Evolutionary conservation across 768 basidiomycete genomes (phyloP).

Genomic region (Candolleomyces efflorescens): DNA sequence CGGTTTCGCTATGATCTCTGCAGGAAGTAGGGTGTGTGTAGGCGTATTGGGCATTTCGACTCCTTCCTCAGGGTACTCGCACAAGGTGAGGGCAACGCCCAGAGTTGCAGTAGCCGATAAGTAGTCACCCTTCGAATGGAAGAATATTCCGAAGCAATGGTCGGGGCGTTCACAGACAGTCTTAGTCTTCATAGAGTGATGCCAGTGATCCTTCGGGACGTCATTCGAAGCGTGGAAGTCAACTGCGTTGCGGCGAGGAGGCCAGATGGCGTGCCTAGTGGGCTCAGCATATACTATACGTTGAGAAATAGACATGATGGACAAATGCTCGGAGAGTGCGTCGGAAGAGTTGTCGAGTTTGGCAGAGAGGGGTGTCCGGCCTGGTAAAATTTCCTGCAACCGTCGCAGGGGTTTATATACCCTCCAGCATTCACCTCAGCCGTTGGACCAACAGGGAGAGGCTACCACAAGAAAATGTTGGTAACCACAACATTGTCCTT

Average conservation of each 20-base stretch:
- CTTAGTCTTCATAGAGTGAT: neutral
- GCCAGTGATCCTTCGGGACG: slow-evolving; percentile 3
- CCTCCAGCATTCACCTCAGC: too few relatives aligned
- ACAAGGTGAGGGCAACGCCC: slow-evolving; percentile 3
- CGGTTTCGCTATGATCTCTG: neutral
- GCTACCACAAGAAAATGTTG: too few relatives aligned
- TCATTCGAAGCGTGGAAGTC: neutral
- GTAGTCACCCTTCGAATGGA: neutral
- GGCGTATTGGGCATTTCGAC: neutral
- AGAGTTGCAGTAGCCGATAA: neutral
- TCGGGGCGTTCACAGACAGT: neutral
- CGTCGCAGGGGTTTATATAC: too few relatives aligned
- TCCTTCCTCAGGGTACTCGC: neutral
- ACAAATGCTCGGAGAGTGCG: too few relatives aligned
- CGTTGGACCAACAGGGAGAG: too few relatives aligned
- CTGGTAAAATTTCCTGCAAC: too few relatives aligned
- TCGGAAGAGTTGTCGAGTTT: too few relatives aligned
- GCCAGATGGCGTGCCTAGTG: too few relatives aligned
- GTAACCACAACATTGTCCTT: too few relatives aligned
- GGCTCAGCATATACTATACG: too few relatives aligned
- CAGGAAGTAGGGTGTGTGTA: neutral
- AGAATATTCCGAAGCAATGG: neutral
- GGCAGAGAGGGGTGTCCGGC: too few relatives aligned
- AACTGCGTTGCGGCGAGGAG: slow-evolving; percentile 2
- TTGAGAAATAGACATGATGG: too few relatives aligned